Base-by-base conservation (phyloP, 2,329 filamentous ascomycete genomes). In the Domatiomyces globalis region DNA sequence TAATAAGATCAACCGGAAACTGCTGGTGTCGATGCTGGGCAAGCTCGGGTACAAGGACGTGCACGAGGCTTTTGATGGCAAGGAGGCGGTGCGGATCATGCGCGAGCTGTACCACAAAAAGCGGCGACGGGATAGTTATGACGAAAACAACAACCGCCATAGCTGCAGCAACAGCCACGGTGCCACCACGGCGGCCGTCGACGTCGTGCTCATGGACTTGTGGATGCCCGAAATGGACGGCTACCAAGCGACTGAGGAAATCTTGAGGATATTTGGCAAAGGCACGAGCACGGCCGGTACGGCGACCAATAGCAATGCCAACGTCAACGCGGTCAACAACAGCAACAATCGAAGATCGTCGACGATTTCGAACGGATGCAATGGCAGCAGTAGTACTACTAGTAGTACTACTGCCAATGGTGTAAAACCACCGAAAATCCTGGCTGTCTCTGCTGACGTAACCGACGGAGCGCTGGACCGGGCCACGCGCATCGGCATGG, bases 141-240 rank as follows among this genome's bases (percentile, higher is more conserved):
- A 51, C 33, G 45, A 43, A n/a, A 53, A 54, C 39, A 50, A 49
- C 19, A 19, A 46, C 4, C 17, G 6, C 44, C n/a, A 46, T 9
- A 25, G 19, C 27, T 19, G 39, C 5, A 25, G 33, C n/a, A 44
- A 46, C 17, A 46, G n/a, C 44, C 12, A n/a, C 5, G 15, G n/a
- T 44, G 22, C 22, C 22, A 25, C 22, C 27, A 44, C 27, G 5
- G 51, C 48, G 51, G 64, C 66, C 2, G 77, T 85, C 51, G 77
- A 84, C 59, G 73, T 83, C 1, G 73, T 86, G 20, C 67, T 85
- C 44, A 86, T 86, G 83, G 83, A 86, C 64, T 73, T 86, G 8
- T 86, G 83, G 83, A 86, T 86, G 81, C 83, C 83, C 0, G 71
- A 80, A 56, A 80, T 85, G 72, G 82, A 85, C 61, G 83, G 83